Conservation (phyloP, 2,329 filamentous ascomycete genomes). For the Aspergillus fumigatus region DNA sequence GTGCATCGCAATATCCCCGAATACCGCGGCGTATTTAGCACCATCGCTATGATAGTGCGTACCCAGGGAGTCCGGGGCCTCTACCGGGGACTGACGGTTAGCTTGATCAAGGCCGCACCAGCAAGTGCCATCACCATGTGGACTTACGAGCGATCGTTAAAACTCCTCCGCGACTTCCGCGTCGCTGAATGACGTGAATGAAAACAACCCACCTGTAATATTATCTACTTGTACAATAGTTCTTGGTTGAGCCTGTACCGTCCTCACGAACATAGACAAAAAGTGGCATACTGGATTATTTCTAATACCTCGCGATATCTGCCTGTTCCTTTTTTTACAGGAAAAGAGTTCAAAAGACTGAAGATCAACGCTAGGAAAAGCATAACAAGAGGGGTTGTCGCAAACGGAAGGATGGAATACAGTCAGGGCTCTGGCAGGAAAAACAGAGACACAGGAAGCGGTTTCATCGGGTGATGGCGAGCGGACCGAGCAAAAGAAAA, state of each 20-base stretch:
- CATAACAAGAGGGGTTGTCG: slow-evolving; percentile 24
- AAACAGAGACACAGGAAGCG: slow-evolving; percentile 15
- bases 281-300: neutral
- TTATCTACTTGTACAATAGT: neutral
- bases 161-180: slow-evolving; percentile 47
- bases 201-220: neutral
- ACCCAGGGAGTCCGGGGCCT: slow-evolving; percentile 74
- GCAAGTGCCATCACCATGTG: slow-evolving; percentile 88
- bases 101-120: slow-evolving; percentile 89
- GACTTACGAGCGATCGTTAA: slow-evolving; percentile 80
- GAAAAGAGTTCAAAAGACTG: neutral
- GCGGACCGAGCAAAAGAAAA: neutral
- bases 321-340: neutral
- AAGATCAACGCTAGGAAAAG: slow-evolving; percentile 14
- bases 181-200: slow-evolving; percentile 12
- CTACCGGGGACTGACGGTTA: slow-evolving; percentile 84
- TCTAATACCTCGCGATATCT: neutral
- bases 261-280: neutral
- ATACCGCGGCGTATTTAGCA: slow-evolving; percentile 65
- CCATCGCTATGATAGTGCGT: slow-evolving; percentile 63
- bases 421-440: slow-evolving; percentile 7
- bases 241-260: neutral
- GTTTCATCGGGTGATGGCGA: slow-evolving; percentile 9
- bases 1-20: slow-evolving; percentile 83
- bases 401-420: slow-evolving; percentile 12